Base-by-base conservation (phyloP, 495 filamentous ascomycete species). In the Jackrogersella multiformis region DNA sequence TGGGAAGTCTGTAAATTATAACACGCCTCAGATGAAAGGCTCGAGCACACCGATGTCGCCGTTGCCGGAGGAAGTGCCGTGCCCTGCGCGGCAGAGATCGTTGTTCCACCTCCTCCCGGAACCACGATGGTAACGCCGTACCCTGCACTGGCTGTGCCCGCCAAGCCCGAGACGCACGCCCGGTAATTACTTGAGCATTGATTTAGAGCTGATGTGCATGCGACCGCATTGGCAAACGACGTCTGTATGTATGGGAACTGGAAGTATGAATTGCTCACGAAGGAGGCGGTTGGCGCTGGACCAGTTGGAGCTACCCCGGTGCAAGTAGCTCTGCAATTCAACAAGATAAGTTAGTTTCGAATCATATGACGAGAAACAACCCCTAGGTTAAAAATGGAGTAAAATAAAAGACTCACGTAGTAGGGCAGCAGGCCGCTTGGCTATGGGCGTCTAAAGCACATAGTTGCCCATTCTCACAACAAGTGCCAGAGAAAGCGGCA, bases 161-260 rank as follows among this genome's bases (percentile, higher is more conserved):
- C 81, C 42, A 92, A 74, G 18, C 80, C 79, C n/a, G 81, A 78
- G 0, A 88, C 85, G 68, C 90, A 93, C 26, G 80, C 82, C 15
- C 79, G 77, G 68, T 88, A 90, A 69, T 91, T 89, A 32, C 78
- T 81, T 70, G 86, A 80, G 72, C 90, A 93, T 45, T 85, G 79
- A 35, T 81, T 85, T 74, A 88, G 85, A 68, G 90, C 90, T 10
- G 86, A 85, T 1, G 88, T 85, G 77, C 90, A 93, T 8, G 80
- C 79, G n/a, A 79, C 84, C 15, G 83, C 76, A 63, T 90, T 86
- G 46, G 79, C 71, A 64, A 91, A 91, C 39, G 82, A 83, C 0
- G 90, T 92, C 28, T 87, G 86, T 55, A 92, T 81, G 67, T 83
- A 84, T 30, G 89, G 79, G 72, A 91, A 92, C 10, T 88, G 84